Evolutionary conservation across 2,329 filamentous ascomycete genomes (phyloP).

Genomic region (Aspergillus flavus): DNA sequence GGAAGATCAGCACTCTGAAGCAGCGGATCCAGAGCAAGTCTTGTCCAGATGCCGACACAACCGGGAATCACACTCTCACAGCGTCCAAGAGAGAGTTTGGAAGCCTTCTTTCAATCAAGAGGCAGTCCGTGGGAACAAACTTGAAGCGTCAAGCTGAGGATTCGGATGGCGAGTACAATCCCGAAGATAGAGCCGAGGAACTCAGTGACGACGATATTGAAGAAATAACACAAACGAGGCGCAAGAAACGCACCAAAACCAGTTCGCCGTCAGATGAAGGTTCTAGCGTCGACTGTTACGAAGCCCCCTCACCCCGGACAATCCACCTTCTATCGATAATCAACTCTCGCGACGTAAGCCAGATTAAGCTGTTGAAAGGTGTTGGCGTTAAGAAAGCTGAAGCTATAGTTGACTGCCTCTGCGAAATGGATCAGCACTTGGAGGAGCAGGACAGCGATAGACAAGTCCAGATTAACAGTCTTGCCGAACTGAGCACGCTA

Average conservation of each 20-base stretch:
- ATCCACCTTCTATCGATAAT: slow-evolving; percentile 48
- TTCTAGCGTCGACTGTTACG: slow-evolving; percentile 21
- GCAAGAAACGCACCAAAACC: slow-evolving; percentile 33
- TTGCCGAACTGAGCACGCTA: slow-evolving; percentile 45
- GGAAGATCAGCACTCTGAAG: slow-evolving; percentile 58
- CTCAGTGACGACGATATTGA: slow-evolving; percentile 35
- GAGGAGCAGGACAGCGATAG: slow-evolving; percentile 22
- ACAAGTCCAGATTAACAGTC: slow-evolving; percentile 38
- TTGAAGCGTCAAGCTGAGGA: slow-evolving; percentile 34
- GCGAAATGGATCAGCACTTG: slow-evolving; percentile 42
- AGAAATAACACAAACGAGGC: slow-evolving; percentile 23
- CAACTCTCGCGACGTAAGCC: slow-evolving; percentile 48
- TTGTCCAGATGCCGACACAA: slow-evolving; percentile 18
- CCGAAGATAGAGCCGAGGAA: slow-evolving; percentile 23
- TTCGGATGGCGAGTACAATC: slow-evolving; percentile 35
- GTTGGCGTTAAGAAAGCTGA: slow-evolving; percentile 53
- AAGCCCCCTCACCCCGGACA: slow-evolving; percentile 44
- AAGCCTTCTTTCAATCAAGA: slow-evolving; percentile 38
- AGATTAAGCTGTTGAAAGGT: slow-evolving; percentile 51
- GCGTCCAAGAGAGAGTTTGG: slow-evolving; percentile 29
- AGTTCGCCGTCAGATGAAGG: slow-evolving; percentile 23
- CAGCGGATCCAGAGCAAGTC: slow-evolving; percentile 48
- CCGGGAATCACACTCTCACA: slow-evolving; percentile 19
- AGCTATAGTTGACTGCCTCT: slow-evolving; percentile 50
- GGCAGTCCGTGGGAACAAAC: slow-evolving; percentile 26